Evolutionary conservation across 768 basidiomycete species (phyloP).

Genomic region (Boletus rex-veris): DNA sequence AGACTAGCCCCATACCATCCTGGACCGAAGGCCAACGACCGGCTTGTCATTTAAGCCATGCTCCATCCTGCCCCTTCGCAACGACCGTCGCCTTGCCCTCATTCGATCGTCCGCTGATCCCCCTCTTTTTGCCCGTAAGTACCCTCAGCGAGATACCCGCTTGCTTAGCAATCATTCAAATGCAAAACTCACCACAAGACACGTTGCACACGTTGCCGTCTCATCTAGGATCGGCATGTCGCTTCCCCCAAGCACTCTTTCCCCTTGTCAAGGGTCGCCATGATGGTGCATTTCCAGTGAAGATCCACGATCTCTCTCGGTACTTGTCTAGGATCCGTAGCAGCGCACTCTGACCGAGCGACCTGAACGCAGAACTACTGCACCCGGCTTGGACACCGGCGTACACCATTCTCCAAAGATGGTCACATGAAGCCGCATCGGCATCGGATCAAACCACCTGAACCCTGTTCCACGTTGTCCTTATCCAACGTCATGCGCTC

Average conservation of each 20-base stretch:
- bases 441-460: constrained; percentile 11
- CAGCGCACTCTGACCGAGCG: constrained; percentile 12
- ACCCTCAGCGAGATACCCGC: not conserved
- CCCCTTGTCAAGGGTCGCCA: constrained; percentile 4
- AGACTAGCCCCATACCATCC: not conserved
- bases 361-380: not conserved
- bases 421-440: not conserved
- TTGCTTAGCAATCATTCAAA: constrained; percentile 7
- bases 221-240: not conserved
- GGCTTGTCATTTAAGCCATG: not conserved
- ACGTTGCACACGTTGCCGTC: constrained; percentile 11
- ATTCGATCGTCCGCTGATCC: constrained; percentile 10
- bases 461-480: not conserved
- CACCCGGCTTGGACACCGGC: not conserved
- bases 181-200: constrained; percentile 8
- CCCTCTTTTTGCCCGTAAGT: not conserved
- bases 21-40: not conserved
- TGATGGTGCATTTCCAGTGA: not conserved
- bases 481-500: constrained; percentile 3
- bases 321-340: not conserved
- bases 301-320: not conserved
- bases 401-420: not conserved
- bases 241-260: not conserved
- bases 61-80: not conserved
- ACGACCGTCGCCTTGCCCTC: not conserved